Evolutionary conservation across 1,284 basidiomycete species (phyloP), one percentile per base, ranked within the genome.

Genomic region (Pulveroboletus sp.): DNA sequence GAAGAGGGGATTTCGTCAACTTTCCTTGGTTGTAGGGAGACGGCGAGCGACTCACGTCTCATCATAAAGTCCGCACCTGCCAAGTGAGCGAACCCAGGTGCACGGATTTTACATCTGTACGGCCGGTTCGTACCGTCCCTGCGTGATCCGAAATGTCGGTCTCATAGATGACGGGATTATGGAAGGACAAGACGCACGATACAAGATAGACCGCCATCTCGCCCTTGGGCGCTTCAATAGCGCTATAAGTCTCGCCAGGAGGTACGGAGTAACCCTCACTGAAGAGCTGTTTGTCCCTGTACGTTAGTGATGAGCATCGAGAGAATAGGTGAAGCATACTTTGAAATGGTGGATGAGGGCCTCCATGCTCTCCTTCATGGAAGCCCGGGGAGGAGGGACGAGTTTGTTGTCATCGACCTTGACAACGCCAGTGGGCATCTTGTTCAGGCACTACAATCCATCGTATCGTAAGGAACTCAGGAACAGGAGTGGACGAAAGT

Each of bases 291-390:
- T n/a, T n/a, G n/a, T n/a, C n/a, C 55, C 22, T 43, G 24, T n/a
- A 43, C 29, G 46, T 52, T 18, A 50, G 62, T 42, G 2, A 49
- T 15, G 28, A 3, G 43, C 28, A 44, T 43, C n/a, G n/a, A 38
- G 18, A 56, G 36, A 17, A 66, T 20, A 25, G 25, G 29, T 17
- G 26, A 39, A 11, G 67, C 71, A 25, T 60, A 83, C 89, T 82
- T 98, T 98, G 81, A 99, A 99, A 80, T 99, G 96, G 75, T 98
- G 96, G 68, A 98, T 98, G 62, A 98, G 83, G 15, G 91, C 87
- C 77, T 98, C 94, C 96, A 98, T 98, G 75, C 87, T 93, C 81
- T 99, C 96, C 79, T 99, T 99, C 97, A 99, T 99, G 49, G 87
- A 89, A 2, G 96, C 95, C 61, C 96, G 87, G 20, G 97, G 95